Percentiles rank a stretch among this genome's conserved stretches.
Evolutionary conservation across 2,329 filamentous ascomycete genomes (phyloP).

Genomic region (Elsinoe fawcettii): DNA sequence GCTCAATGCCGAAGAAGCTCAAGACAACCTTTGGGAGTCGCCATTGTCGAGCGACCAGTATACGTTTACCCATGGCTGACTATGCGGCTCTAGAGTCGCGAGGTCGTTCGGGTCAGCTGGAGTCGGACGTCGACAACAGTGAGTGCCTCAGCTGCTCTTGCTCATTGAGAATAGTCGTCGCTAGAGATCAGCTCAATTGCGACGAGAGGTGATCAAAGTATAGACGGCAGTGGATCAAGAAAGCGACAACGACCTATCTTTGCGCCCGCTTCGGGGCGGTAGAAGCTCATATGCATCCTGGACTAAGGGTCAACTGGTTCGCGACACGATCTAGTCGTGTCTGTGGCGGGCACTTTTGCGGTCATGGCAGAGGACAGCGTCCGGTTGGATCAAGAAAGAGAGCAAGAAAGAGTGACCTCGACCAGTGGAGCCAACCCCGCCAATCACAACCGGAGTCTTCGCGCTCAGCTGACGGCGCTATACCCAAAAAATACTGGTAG

Average conservation of each 20-base stretch:
- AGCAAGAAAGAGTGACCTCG: background rate
- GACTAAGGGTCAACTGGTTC: background rate
- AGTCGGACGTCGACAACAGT: background rate
- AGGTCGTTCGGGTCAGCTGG: background rate
- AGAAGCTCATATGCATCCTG: slow-evolving; percentile 4
- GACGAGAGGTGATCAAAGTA: background rate
- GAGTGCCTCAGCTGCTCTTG: background rate
- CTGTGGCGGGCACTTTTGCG: background rate
- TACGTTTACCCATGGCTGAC: background rate
- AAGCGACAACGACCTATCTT: slow-evolving; percentile 10
- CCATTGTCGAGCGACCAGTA: slow-evolving; percentile 45
- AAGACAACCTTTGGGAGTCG: slow-evolving; percentile 45
- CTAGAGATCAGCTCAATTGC: background rate
- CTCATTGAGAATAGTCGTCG: slow-evolving; percentile 2
- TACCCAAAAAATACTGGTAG: background rate
- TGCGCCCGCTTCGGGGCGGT: slow-evolving; percentile 1
- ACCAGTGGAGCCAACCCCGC: background rate
- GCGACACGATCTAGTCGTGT: background rate
- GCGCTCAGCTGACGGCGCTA: background rate
- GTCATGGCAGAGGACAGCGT: too few species aligned
- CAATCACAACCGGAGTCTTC: background rate
- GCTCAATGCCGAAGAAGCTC: slow-evolving; percentile 57
- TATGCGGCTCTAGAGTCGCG: background rate
- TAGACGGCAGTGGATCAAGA: background rate
- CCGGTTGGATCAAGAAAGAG: too few species aligned